Conservation (phyloP, 345 rosid genomes). For the Erodium maritimum region DNA sequence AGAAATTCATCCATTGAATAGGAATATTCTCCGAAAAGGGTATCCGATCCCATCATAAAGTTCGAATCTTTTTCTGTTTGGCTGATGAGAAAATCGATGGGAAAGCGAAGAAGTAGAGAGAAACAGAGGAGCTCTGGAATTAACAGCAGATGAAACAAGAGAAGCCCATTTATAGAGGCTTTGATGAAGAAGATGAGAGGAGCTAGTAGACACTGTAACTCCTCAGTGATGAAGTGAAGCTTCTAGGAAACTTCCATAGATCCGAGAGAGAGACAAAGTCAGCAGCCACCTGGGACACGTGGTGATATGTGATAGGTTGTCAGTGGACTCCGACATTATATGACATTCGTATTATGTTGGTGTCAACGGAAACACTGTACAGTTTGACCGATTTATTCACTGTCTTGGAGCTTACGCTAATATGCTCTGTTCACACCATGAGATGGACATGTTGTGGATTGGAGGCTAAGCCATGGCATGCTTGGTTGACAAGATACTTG, state of each 20-base stretch:
- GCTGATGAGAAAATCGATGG: too few relatives aligned
- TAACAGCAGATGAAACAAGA: too few relatives aligned
- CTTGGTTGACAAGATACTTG: not conserved
- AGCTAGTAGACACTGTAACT: not conserved
- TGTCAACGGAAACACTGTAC: not conserved
- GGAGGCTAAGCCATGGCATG: not conserved
- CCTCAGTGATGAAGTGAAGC: not conserved
- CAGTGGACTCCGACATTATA: too few relatives aligned
- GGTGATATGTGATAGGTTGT: not conserved
- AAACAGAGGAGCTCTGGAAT: too few relatives aligned
- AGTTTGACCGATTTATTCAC: not conserved
- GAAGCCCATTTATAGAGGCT: too few relatives aligned
- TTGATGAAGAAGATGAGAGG: too few relatives aligned
- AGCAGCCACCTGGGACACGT: not conserved
- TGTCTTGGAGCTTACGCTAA: not conserved
- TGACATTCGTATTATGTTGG: not conserved
- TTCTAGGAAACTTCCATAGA: not conserved
- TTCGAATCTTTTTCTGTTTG: too few relatives aligned
- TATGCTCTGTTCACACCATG: too few relatives aligned
- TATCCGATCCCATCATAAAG: slow-evolving; percentile 7
- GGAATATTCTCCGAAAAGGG: slow-evolving; percentile 12
- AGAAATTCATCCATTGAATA: slow-evolving; percentile 9
- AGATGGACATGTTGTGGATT: too few relatives aligned
- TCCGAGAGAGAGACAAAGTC: not conserved
- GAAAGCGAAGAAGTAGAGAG: too few relatives aligned